Evolutionary conservation across 768 basidiomycete species (phyloP).

Genomic region (Gymnopilus dilepis): DNA sequence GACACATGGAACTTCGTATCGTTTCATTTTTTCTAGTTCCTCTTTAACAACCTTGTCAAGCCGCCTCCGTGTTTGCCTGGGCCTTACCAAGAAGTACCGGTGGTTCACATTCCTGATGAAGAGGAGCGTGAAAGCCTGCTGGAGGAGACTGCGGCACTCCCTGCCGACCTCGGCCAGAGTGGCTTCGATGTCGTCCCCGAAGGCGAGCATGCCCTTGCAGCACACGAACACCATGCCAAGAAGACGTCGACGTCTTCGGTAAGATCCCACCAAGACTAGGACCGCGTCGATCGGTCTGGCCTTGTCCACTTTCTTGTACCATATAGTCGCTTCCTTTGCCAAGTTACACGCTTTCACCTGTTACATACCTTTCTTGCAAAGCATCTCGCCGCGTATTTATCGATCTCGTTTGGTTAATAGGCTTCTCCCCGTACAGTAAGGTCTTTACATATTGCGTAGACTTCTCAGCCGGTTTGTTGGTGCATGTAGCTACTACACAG

Average conservation of each 20-base stretch:
- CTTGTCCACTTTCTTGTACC: slow-evolving; percentile 1
- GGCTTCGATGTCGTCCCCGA: slow-evolving; percentile 84
- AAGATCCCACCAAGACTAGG: slow-evolving; percentile 18
- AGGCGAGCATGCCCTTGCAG: slow-evolving; percentile 41
- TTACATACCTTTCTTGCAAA: background rate
- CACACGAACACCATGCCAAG: slow-evolving; percentile 16
- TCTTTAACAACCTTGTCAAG: slow-evolving; percentile 86
- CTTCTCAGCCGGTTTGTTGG: background rate
- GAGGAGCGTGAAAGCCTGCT: slow-evolving; percentile 66
- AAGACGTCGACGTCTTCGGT: slow-evolving; percentile 10
- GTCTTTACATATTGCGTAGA: background rate
- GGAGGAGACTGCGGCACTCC: slow-evolving; percentile 85
- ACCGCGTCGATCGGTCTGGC: background rate
- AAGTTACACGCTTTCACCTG: background rate
- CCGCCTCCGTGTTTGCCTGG: slow-evolving; percentile 66
- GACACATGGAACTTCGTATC: slow-evolving; percentile 5
- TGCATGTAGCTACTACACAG: background rate
- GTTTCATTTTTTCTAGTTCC: slow-evolving; percentile 55
- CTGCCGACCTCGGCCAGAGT: slow-evolving; percentile 79
- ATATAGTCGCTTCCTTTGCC: background rate
- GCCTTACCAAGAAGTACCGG: slow-evolving; percentile 39
- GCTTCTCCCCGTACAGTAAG: background rate
- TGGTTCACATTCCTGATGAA: slow-evolving; percentile 52
- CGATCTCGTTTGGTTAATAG: slow-evolving; percentile 2
- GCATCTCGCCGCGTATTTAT: background rate